Percentiles rank a stretch among this genome's conserved stretches.
Evolutionary conservation across 441 rosid genomes (phyloP).

Genomic region (Croton laevigatus): DNA sequence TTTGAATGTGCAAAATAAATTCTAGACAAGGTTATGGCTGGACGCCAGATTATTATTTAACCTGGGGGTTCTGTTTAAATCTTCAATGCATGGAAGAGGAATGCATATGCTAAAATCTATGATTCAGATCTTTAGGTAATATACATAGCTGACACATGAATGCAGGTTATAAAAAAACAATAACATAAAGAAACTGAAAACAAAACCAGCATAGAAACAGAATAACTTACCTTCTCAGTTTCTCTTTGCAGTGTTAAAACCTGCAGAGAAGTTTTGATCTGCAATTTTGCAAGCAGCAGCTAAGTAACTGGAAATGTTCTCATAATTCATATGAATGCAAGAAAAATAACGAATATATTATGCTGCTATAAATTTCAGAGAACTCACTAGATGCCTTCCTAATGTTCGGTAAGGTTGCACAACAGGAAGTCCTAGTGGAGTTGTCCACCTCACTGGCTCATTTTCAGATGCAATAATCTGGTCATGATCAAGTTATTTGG

Average conservation of each 20-base stretch:
- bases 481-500: slow-evolving; percentile 21
- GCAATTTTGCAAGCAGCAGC: slow-evolving; percentile 29
- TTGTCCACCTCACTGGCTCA: slow-evolving; percentile 89
- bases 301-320: slow-evolving; percentile 16
- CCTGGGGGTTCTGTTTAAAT: background rate
- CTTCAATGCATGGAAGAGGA: background rate
- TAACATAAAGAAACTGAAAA: background rate
- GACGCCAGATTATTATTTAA: background rate
- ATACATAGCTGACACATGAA: background rate
- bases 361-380: slow-evolving; percentile 14
- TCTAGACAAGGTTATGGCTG: background rate
- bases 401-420: slow-evolving; percentile 86
- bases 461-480: slow-evolving; percentile 92
- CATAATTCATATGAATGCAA: slow-evolving; percentile 9
- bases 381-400: slow-evolving; percentile 74
- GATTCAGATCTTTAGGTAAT: background rate
- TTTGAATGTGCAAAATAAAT: background rate
- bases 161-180: background rate
- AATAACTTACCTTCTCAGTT: slow-evolving; percentile 66
- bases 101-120: background rate
- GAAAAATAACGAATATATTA: slow-evolving; percentile 2
- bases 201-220: slow-evolving; percentile 8
- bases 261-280: slow-evolving; percentile 98
- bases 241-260: slow-evolving; percentile 79
- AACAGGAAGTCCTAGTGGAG: slow-evolving; percentile 97